Evolutionary conservation across 1,284 basidiomycete species (phyloP).

Genomic region (Ustilago cynodontis): DNA sequence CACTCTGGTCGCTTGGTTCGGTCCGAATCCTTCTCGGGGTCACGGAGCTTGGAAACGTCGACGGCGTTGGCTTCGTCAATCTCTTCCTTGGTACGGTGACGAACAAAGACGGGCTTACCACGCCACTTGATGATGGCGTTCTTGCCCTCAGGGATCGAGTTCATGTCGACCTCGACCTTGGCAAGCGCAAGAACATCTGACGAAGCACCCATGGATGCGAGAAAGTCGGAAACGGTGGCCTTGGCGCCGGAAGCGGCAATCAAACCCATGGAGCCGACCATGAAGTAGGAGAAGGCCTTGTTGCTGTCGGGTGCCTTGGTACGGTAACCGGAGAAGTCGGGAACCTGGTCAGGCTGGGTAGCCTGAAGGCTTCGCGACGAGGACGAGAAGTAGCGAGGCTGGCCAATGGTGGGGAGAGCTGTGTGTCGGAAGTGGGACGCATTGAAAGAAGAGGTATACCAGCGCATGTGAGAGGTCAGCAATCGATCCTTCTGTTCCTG

Average conservation of each 20-base stretch:
- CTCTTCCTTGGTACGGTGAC: constrained; percentile 92
- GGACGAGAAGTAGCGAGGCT: constrained; percentile 64
- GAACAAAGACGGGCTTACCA: constrained; percentile 99
- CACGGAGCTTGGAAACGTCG: constrained; percentile 88
- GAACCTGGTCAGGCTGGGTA: constrained; percentile 75
- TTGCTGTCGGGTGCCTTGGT: constrained; percentile 78
- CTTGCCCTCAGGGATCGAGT: constrained; percentile 94
- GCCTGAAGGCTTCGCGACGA: constrained; percentile 58
- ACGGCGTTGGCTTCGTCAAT: constrained; percentile 90
- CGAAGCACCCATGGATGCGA: constrained; percentile 95
- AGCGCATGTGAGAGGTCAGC: background rate
- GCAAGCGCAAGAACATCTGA: constrained; percentile 98
- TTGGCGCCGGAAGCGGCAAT: constrained; percentile 94
- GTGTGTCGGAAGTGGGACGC: background rate
- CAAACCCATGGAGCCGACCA: constrained; percentile 95
- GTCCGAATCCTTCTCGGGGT: constrained; percentile 90
- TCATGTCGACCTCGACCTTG: constrained; percentile 95
- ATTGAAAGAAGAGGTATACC: background rate
- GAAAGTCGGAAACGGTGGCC: constrained; percentile 91
- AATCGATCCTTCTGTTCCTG: no score
- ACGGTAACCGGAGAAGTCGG: constrained; percentile 88
- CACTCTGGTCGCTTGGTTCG: constrained; percentile 96
- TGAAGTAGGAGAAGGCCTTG: constrained; percentile 93
- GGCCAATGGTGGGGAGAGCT: constrained; percentile 52
- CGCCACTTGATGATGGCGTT: constrained; percentile 78